phyloP scores from a whole-genome alignment of 768 basidiomycete genomes.

The Sporobolomyces pararoseus region DNA sequence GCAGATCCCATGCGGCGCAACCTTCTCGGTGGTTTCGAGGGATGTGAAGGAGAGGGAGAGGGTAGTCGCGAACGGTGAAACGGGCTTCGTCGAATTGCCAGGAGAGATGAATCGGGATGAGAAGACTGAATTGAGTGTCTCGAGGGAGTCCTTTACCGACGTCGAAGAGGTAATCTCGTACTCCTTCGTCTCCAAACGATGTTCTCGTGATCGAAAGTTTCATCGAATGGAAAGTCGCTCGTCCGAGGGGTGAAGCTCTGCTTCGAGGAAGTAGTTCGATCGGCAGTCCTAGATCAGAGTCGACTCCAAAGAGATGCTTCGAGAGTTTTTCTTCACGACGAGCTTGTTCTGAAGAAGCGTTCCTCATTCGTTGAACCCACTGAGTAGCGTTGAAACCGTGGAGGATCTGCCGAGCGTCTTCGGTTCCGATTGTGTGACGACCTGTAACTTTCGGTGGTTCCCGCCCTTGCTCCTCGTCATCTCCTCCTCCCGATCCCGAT shows the following conservation, averaged over 20 bases:
- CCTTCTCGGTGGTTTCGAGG: conserved; percentile 48
- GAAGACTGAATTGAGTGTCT: conserved; percentile 68
- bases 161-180: conserved; percentile 64
- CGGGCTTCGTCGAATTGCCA: conserved; percentile 63
- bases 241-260: conserved; percentile 64
- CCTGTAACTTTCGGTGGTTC: conserved; percentile 56
- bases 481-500: conserved; percentile 50
- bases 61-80: conserved; percentile 76
- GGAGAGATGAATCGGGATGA: conserved; percentile 75
- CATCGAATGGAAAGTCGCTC: conserved; percentile 62
- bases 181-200: conserved; percentile 56
- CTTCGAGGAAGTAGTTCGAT: conserved; percentile 49
- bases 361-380: conserved; percentile 63
- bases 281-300: conserved; percentile 46
- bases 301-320: conserved; percentile 52
- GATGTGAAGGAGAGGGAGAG: conserved; percentile 74
- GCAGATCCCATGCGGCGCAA: conserved; percentile 57
- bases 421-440: conserved; percentile 64
- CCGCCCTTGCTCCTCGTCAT: conserved; percentile 4
- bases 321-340: conserved; percentile 57
- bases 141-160: conserved; percentile 67
- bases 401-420: conserved; percentile 68
- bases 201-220: conserved; percentile 60
- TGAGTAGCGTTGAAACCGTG: conserved; percentile 66
- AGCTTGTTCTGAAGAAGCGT: conserved; percentile 55